Evolutionary conservation across 2,329 filamentous ascomycete species (phyloP).

Genomic region (Alternaria panax): DNA sequence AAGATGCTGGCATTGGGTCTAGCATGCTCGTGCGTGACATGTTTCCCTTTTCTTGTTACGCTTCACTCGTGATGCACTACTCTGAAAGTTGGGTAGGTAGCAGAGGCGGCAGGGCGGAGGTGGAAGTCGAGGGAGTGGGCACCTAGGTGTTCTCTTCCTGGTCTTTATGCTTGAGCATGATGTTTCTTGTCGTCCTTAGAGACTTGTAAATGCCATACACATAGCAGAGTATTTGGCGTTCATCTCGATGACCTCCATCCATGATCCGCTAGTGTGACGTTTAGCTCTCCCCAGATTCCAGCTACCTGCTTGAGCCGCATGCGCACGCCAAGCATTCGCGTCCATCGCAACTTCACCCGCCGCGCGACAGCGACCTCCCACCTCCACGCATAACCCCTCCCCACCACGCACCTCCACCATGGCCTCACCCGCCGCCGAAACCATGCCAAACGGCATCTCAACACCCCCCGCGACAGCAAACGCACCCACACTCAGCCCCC

Average conservation of each 20-base stretch:
- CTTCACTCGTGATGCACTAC: no score
- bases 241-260: not conserved
- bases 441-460: conserved; percentile 49
- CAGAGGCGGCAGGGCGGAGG: no score
- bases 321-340: not conserved
- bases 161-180: no score
- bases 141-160: no score
- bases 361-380: conserved; percentile 2
- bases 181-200: not conserved
- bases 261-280: not conserved
- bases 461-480: conserved; percentile 48
- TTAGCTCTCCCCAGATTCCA: not conserved
- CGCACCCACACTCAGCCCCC: conserved; percentile 42
- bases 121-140: no score
- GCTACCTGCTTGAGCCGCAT: not conserved
- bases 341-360: conserved; percentile 6
- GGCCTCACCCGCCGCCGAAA: conserved; percentile 48
- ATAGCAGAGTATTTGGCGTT: not conserved
- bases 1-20: no score
- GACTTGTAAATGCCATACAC: not conserved
- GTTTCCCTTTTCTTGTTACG: no score
- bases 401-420: conserved; percentile 36
- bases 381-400: conserved; percentile 17
- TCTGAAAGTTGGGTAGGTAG: no score
- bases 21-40: no score